Percentiles rank a stretch among this genome's conserved stretches.
phyloP scores from a whole-genome alignment of 2,329 filamentous ascomycete genomes.

The Tolypocladium cylindrosporum region DNA sequence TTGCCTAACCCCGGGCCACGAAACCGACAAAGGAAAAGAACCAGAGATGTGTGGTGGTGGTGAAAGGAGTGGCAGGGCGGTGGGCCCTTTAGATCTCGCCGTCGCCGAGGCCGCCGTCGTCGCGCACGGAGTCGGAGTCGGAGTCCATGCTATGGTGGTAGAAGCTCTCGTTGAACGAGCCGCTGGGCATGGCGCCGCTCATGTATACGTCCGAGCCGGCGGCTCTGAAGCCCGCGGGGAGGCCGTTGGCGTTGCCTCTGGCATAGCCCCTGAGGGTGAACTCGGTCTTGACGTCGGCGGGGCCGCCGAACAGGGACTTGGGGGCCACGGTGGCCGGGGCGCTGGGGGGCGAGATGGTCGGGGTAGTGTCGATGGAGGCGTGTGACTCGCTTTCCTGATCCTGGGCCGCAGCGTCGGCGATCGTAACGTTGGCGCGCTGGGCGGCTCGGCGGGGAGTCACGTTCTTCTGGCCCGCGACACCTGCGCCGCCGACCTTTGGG shows the following conservation, averaged over 20 bases:
- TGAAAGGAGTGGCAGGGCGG: not conserved
- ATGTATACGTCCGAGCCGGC: conserved; percentile 7
- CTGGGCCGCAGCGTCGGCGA: conserved; percentile 17
- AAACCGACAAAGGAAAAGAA: not conserved
- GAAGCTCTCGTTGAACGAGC: not conserved
- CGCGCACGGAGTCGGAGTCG: conserved; percentile 8
- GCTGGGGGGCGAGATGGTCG: not conserved
- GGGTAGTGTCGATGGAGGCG: conserved; percentile 8
- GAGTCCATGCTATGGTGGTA: not conserved
- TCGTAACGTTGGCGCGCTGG: conserved; percentile 21
- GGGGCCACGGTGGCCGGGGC: not conserved
- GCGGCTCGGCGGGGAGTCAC: conserved; percentile 21
- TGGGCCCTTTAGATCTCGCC: conserved; percentile 22
- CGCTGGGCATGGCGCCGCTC: not conserved
- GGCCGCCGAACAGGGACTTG: conserved; percentile 4
- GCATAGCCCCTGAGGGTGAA: not conserved
- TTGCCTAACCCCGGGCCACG: not conserved
- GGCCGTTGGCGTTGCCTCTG: not conserved
- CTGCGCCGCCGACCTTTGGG: conserved; percentile 14
- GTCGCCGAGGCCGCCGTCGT: conserved; percentile 17
- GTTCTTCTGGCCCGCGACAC: conserved; percentile 12
- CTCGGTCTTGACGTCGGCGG: not conserved
- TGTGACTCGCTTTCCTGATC: conserved; percentile 19
- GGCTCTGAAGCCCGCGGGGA: conserved; percentile 2
- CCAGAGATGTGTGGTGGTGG: not conserved